phyloP scores from a whole-genome alignment of 2,329 filamentous ascomycete genomes.

The Colletotrichum siamense region DNA sequence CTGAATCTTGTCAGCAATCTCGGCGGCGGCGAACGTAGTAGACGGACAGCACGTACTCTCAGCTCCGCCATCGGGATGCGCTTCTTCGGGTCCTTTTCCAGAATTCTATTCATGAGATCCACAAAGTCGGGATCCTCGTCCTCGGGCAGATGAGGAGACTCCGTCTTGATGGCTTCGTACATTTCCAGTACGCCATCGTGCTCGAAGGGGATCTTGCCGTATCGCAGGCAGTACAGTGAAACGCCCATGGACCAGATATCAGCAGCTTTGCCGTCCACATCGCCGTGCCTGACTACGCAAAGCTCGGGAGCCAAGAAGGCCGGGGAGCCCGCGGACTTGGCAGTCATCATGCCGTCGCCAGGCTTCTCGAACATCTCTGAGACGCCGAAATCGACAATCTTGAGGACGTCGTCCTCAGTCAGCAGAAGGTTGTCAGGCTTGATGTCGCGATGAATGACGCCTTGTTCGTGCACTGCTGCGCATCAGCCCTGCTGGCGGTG shows the following conservation, averaged over 20 bases:
- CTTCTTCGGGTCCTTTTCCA: constrained; percentile 85
- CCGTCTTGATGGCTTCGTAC: constrained; percentile 84
- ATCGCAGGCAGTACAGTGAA: constrained; percentile 89
- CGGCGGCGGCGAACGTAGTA: background rate
- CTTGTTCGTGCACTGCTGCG: constrained; percentile 81
- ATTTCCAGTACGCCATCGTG: constrained; percentile 80
- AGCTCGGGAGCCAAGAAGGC: constrained; percentile 94
- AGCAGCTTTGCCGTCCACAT: constrained; percentile 86
- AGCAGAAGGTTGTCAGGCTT: constrained; percentile 96
- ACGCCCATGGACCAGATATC: constrained; percentile 99
- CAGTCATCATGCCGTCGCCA: constrained; percentile 79
- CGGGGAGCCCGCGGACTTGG: constrained; percentile 92
- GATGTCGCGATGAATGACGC: constrained; percentile 94
- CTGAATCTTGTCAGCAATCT: constrained; percentile 50
- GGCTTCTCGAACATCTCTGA: constrained; percentile 96
- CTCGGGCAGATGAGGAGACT: constrained; percentile 66
- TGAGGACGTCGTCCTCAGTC: constrained; percentile 90
- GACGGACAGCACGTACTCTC: constrained; percentile 65
- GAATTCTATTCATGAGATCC: constrained; percentile 74
- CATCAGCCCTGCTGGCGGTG: background rate
- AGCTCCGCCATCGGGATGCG: constrained; percentile 84
- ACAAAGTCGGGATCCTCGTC: constrained; percentile 72
- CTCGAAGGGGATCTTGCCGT: constrained; percentile 88
- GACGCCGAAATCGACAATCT: constrained; percentile 98
- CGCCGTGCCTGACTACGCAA: constrained; percentile 83